These are phyloP conservation scores for Cyberlindnera mycetangii DNA, from an alignment of 805 yeast species.

Conservation along the genomic window DNA sequence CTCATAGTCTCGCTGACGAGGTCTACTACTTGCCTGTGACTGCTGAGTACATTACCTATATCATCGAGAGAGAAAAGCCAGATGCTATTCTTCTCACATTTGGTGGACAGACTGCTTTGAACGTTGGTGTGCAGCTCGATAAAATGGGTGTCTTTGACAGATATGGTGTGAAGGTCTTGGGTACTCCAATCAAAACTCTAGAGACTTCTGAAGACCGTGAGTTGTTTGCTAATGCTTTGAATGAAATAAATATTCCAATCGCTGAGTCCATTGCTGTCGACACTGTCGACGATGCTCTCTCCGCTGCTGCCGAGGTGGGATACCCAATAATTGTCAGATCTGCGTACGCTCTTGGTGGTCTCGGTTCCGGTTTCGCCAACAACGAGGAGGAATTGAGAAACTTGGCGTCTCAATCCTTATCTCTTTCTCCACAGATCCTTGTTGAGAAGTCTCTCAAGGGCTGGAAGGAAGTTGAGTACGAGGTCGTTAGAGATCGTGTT, in stretches of 20 bases:
- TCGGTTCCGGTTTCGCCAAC: constrained; percentile 95
- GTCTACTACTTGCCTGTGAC: constrained; percentile 95
- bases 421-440: constrained; percentile 89
- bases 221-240: constrained; percentile 89
- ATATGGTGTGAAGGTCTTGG: constrained; percentile 89
- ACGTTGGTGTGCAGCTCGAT: constrained; percentile 92
- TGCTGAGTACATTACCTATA: constrained; percentile 91
- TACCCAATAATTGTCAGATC: constrained; percentile 97
- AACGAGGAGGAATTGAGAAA: constrained; percentile 79
- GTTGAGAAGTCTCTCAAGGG: constrained; percentile 98
- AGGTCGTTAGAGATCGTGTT: constrained; percentile 94
- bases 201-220: constrained; percentile 98
- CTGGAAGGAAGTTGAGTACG: constrained; percentile 98
- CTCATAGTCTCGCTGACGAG: constrained; percentile 93
- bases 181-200: constrained; percentile 94
- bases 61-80: constrained; percentile 93
- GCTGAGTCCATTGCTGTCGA: constrained; percentile 97
- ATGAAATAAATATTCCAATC: constrained; percentile 92
- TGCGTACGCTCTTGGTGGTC: constrained; percentile 95
- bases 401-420: constrained; percentile 83
- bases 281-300: constrained; percentile 85
- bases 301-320: constrained; percentile 85
- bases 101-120: constrained; percentile 98
- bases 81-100: constrained; percentile 94
- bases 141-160: constrained; percentile 92